A percentile compares a stretch with the other conserved stretches of the same genome.
Evolutionary conservation across 1,139 yeast species (phyloP).

Genomic region (Yamadazyma aaseri): DNA sequence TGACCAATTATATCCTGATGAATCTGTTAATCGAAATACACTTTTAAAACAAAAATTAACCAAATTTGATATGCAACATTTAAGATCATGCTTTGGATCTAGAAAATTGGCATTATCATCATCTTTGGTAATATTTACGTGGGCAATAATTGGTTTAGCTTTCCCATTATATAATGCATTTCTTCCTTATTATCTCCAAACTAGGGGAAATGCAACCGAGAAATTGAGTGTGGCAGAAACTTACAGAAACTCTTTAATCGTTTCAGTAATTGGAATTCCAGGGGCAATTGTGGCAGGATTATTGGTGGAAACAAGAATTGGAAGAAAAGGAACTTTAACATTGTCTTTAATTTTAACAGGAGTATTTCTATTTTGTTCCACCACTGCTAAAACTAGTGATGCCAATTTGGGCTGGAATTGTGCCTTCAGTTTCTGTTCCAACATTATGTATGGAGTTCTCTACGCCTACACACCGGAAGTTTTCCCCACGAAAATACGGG

Average conservation of each 20-base stretch:
- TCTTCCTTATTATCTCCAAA: constrained; percentile 38
- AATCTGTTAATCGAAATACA: constrained; percentile 14
- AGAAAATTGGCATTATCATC: constrained; percentile 33
- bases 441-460: constrained; percentile 44
- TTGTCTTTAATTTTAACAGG: constrained; percentile 38
- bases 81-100: constrained; percentile 37
- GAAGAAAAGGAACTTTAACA: constrained; percentile 40
- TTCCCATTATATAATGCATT: constrained; percentile 47
- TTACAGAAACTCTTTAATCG: constrained; percentile 40
- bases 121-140: constrained; percentile 32
- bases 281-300: constrained; percentile 42
- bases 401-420: constrained; percentile 47
- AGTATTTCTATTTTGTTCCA: constrained; percentile 37
- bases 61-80: constrained; percentile 31
- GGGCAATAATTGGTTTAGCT: constrained; percentile 48
- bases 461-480: constrained; percentile 49
- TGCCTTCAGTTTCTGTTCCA: constrained; percentile 39
- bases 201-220: constrained; percentile 30
- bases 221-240: constrained; percentile 35
- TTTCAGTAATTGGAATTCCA: constrained; percentile 42
- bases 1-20: constrained; percentile 22
- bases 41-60: constrained; percentile 25
- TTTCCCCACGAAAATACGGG: constrained; percentile 40
- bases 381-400: constrained; percentile 40
- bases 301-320: constrained; percentile 37